Evolutionary conservation across 78 protist genomes (phyloP).

Genomic region (Planoprotostelium fungivorum): DNA sequence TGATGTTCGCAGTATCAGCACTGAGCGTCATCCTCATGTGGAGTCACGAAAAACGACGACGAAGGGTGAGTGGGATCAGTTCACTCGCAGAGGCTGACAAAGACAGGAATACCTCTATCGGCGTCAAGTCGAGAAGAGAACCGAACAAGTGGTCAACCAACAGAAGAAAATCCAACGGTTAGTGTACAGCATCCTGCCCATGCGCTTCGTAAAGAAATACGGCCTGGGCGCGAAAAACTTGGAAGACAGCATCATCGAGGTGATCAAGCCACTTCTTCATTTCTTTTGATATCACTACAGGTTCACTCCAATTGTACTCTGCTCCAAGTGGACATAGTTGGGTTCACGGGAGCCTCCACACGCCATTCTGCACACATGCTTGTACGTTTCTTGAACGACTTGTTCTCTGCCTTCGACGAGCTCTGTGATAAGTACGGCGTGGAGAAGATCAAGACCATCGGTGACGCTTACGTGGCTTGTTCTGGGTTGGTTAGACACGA

Average conservation of each 20-base stretch:
- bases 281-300: background rate
- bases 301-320: background rate
- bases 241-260: background rate
- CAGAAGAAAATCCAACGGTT: background rate
- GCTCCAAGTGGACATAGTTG: background rate
- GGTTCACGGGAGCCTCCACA: background rate
- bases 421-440: constrained; percentile 43
- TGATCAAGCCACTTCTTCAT: background rate
- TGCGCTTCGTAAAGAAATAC: background rate
- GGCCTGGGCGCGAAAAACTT: background rate
- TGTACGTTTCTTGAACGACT: constrained; percentile 39
- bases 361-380: background rate
- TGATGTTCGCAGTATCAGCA: background rate
- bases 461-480: constrained; percentile 59
- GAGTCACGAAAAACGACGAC: background rate
- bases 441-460: constrained; percentile 80
- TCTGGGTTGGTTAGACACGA: constrained; percentile 28
- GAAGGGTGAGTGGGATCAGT: background rate
- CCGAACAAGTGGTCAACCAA: background rate
- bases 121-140: background rate
- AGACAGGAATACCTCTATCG: background rate
- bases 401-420: constrained; percentile 62
- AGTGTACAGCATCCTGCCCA: background rate
- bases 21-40: background rate
- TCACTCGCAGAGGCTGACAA: background rate